Evolutionary conservation across 2,329 filamentous ascomycete species (phyloP).

Genomic region (Beauveria caledonica): DNA sequence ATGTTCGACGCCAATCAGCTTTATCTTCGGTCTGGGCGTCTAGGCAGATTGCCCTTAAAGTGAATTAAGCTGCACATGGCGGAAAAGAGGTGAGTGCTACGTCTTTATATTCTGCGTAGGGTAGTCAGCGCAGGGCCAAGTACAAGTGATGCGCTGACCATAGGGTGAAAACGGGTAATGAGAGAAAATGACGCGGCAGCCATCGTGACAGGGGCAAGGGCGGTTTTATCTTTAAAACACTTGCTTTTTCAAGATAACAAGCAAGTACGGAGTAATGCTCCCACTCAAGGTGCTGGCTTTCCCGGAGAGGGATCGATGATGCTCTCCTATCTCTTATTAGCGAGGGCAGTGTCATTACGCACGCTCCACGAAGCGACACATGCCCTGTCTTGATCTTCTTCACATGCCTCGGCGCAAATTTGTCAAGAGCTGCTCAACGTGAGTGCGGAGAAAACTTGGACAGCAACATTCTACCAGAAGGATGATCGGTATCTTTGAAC

Average conservation of each 20-base stretch:
- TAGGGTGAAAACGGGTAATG: slow-evolving; percentile 60
- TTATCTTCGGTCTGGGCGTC: slow-evolving; percentile 58
- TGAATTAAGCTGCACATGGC: not conserved
- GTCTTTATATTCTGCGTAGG: slow-evolving; percentile 57
- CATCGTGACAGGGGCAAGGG: not conserved
- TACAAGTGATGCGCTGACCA: slow-evolving; percentile 58
- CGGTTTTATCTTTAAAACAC: too few species aligned
- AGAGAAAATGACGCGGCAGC: slow-evolving; percentile 44
- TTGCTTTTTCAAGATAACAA: too few species aligned
- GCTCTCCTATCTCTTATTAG: too few species aligned
- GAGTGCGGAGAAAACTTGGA: not conserved
- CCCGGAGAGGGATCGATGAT: too few species aligned
- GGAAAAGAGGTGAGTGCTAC: not conserved
- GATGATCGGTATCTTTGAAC: not conserved
- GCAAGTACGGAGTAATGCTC: too few species aligned
- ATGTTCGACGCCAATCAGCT: slow-evolving; percentile 53
- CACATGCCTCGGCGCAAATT: not conserved
- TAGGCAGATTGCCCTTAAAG: slow-evolving; percentile 48
- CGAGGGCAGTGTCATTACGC: too few species aligned
- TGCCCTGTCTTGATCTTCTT: not conserved
- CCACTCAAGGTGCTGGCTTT: too few species aligned
- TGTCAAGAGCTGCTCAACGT: not conserved
- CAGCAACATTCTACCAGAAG: not conserved
- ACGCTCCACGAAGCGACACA: not conserved
- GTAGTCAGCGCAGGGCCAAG: slow-evolving; percentile 54